Evolutionary conservation across 192 early-diverging fungal genomes (phyloP).

Genomic region (Backusella macrospora): DNA sequence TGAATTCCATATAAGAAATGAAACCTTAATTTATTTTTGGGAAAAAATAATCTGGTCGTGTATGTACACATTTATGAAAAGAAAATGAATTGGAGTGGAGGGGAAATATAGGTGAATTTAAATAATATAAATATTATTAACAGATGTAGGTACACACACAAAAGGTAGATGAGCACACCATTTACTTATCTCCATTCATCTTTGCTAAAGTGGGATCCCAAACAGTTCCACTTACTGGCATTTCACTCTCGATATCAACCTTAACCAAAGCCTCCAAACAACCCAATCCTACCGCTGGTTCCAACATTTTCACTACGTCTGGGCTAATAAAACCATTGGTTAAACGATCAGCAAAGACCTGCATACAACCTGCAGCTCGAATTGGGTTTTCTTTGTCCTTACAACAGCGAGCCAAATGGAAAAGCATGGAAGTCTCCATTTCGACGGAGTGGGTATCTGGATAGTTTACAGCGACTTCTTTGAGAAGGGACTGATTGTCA

Average conservation of each 20-base stretch:
- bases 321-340: slow-evolving; percentile 69
- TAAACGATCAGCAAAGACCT: slow-evolving; percentile 82
- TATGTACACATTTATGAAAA: too few relatives aligned
- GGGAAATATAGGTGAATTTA: too few relatives aligned
- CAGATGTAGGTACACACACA: not conserved
- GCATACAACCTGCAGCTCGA: slow-evolving; percentile 73
- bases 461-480: slow-evolving; percentile 44
- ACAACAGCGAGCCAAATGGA: slow-evolving; percentile 73
- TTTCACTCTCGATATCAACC: slow-evolving; percentile 41
- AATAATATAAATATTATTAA: too few relatives aligned
- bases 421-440: slow-evolving; percentile 88
- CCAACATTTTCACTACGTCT: slow-evolving; percentile 53
- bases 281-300: slow-evolving; percentile 60
- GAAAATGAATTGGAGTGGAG: too few relatives aligned
- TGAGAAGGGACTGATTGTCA: slow-evolving; percentile 69
- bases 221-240: slow-evolving; percentile 45
- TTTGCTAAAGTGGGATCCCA: slow-evolving; percentile 38
- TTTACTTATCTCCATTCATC: not conserved
- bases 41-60: too few relatives aligned
- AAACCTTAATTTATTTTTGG: too few relatives aligned
- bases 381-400: slow-evolving; percentile 49
- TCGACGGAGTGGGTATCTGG: slow-evolving; percentile 67
- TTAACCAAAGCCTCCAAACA: slow-evolving; percentile 64
- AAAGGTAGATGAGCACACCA: not conserved
- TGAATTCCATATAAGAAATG: too few relatives aligned